Evolutionary conservation across 352 stramenopile species (phyloP).

Genomic region (Blastocystis sp.): DNA sequence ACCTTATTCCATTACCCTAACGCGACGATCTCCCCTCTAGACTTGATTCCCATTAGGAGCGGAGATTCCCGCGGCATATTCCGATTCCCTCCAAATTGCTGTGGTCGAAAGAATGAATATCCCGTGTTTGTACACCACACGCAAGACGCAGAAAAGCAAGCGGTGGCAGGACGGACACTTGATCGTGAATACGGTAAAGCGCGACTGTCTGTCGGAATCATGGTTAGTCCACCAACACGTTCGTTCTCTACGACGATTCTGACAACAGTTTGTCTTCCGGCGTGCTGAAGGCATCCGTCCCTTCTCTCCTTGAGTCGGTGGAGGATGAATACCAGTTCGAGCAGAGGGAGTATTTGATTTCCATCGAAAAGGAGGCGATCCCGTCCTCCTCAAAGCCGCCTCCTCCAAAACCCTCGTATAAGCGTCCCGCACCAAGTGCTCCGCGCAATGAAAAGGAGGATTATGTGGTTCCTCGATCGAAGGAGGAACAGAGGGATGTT

Average conservation of each 20-base stretch:
- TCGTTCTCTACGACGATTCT: neutral
- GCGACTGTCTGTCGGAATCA: neutral
- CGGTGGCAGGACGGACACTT: slow-evolving; percentile 50
- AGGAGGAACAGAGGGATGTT: neutral
- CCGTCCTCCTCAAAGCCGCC: neutral
- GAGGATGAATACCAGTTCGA: slow-evolving; percentile 48
- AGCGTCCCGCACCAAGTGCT: neutral
- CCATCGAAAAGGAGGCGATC: slow-evolving; percentile 12
- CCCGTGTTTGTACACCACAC: slow-evolving; percentile 44
- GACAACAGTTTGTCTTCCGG: slow-evolving; percentile 1
- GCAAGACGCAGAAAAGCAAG: slow-evolving; percentile 67
- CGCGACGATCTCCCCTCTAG: too few species aligned
- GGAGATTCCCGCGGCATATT: neutral
- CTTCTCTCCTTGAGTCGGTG: neutral
- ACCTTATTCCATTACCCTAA: too few species aligned
- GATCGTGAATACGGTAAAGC: neutral
- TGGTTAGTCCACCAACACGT: neutral
- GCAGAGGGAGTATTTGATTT: slow-evolving; percentile 45
- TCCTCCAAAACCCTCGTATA: neutral
- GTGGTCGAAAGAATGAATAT: slow-evolving; percentile 14
- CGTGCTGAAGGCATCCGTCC: neutral
- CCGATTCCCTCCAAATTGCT: slow-evolving; percentile 11
- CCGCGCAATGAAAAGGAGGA: slow-evolving; percentile 14
- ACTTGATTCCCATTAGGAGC: too few species aligned
- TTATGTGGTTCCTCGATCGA: neutral